phyloP scores from a whole-genome alignment of 2,329 filamentous ascomycete species.

The Monosporascus ibericus region DNA sequence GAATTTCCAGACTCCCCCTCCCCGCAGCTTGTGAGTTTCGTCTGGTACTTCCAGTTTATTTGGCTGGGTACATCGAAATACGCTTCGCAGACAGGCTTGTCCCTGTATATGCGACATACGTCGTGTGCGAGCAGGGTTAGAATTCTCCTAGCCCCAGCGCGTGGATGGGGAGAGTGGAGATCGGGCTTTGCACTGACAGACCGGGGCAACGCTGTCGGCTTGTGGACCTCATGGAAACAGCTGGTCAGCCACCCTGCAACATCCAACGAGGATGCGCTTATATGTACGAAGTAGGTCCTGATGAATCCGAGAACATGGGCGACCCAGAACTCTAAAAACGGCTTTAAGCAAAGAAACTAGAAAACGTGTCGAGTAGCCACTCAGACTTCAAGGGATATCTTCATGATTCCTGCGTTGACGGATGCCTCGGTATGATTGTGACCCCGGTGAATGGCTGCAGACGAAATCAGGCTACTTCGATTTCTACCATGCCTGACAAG shows the following conservation, averaged over 20 bases:
- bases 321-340: background rate
- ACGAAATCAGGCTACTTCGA: background rate
- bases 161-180: background rate
- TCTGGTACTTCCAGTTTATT: too few relatives aligned
- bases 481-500: background rate
- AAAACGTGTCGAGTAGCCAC: background rate
- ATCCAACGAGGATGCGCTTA: background rate
- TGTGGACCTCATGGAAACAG: background rate
- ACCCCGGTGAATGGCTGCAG: too few relatives aligned
- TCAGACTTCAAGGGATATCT: background rate
- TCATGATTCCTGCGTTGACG: background rate
- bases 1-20: too few relatives aligned
- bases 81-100: too few relatives aligned
- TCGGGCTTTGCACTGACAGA: background rate
- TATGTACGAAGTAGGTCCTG: background rate
- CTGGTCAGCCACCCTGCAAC: background rate
- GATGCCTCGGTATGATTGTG: background rate
- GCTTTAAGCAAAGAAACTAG: background rate
- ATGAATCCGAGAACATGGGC: background rate
- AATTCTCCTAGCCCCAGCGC: background rate
- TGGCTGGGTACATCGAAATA: too few relatives aligned
- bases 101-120: background rate
- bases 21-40: too few relatives aligned
- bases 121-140: background rate
- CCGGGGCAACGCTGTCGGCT: background rate